Evolutionary conservation across 1,139 yeast genomes (phyloP), one percentile per base, ranked within the genome.

Genomic region (Taphrina betulina): DNA sequence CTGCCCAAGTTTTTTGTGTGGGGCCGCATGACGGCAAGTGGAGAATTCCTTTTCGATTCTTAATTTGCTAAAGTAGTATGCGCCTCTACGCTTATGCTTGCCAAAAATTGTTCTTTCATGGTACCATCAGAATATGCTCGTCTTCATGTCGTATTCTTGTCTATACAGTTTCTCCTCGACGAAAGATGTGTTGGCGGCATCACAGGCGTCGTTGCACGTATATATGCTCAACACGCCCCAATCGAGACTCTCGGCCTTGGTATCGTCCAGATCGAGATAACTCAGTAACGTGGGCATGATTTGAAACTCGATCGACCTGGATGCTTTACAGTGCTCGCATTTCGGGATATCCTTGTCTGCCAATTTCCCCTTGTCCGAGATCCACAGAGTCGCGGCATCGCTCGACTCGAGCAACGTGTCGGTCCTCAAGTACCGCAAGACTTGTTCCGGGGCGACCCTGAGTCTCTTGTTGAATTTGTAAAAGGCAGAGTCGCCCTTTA

Each of bases 401-500:
- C 45, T 40, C 7, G 40, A 40, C 22, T 29, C 52, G 17, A 46
- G 35, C 31, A 41, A 14, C 17, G 43, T 34, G 12, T 51, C 41
- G 22, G 42, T 43, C 28, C 50, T 45, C 23, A 23, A 22, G 26
- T 56, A 56, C 31, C 58, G 57, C 48, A 56, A 34, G 14, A 56
- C 45, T 29, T 56, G 58, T 42, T 52, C 46, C 4, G 58, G 58
- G 8, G 54, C 54, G n/a, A 20, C 22, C 12, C 29, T 35, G 20
- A 57, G 14, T 7, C 60, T 42, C 44, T 57, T 57, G 36, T 55
- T 53, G 38, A 57, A 57, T 22, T 54, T 55, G 34, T 51, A 56
- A 31, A 57, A 57, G n/a, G 57, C 41, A 22, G 22, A 35, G 35
- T 57, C 60, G 23, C 60, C 60, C 28, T 55, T 54, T 16, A 56